Evolutionary conservation across 441 rosid genomes (phyloP).

Genomic region (Pelargonium australe): DNA sequence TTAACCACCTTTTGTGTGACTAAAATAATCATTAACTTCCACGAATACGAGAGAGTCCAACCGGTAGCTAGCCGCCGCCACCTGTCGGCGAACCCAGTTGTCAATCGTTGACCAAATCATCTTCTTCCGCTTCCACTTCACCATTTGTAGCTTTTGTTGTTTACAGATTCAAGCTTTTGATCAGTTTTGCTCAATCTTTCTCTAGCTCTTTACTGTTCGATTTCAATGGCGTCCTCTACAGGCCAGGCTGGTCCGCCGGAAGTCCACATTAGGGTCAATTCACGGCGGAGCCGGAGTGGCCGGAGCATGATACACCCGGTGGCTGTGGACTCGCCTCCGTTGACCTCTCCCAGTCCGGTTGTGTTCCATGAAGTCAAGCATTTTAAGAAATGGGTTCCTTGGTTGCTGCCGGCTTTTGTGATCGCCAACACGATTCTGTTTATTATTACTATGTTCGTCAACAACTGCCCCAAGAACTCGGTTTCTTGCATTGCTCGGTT

Average conservation of each 20-base stretch:
- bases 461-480: constrained; percentile 70
- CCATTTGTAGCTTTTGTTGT: no score
- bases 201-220: not conserved
- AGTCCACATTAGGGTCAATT: constrained; percentile 28
- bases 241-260: constrained; percentile 18
- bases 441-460: constrained; percentile 61
- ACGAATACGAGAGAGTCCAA: no score
- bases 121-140: no score
- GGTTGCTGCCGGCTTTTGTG: constrained; percentile 74
- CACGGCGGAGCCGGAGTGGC: constrained; percentile 24
- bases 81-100: no score
- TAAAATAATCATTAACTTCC: no score
- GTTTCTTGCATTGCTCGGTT: constrained; percentile 58
- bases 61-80: no score
- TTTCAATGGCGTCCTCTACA: not conserved
- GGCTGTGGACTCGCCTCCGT: constrained; percentile 27
- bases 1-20: no score
- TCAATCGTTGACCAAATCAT: no score
- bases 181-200: no score
- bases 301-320: constrained; percentile 38
- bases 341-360: constrained; percentile 23
- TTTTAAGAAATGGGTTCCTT: constrained; percentile 69
- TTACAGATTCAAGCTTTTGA: no score
- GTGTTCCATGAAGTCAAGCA: constrained; percentile 34
- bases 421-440: constrained; percentile 59